Conservation (phyloP, 1,284 basidiomycete genomes). For the Cystobasidiaceae sp. region DNA sequence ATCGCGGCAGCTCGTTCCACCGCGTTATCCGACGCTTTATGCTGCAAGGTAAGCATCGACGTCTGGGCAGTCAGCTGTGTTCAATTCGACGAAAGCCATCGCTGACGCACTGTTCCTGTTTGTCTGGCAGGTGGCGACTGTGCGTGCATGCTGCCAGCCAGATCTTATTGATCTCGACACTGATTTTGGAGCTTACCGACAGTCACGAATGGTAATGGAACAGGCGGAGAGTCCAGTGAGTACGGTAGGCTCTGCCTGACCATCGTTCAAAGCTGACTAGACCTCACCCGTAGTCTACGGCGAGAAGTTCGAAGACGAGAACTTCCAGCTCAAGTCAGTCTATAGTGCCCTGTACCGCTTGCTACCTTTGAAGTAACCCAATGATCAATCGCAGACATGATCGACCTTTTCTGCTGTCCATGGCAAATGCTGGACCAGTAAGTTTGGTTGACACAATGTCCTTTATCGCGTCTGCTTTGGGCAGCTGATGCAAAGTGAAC, state of each 20-base stretch:
- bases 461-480: background rate
- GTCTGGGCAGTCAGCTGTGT: too few species aligned
- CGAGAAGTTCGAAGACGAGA: slow-evolving; percentile 50
- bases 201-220: slow-evolving; percentile 38
- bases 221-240: slow-evolving; percentile 35
- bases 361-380: slow-evolving; percentile 29
- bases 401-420: slow-evolving; percentile 74
- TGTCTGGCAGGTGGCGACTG: slow-evolving; percentile 1
- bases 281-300: slow-evolving; percentile 47
- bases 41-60: slow-evolving; percentile 62
- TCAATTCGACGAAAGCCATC: too few species aligned
- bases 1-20: slow-evolving; percentile 48
- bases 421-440: slow-evolving; percentile 65
- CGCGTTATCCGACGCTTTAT: slow-evolving; percentile 60
- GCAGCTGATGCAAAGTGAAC: background rate
- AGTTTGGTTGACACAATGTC: slow-evolving; percentile 3
- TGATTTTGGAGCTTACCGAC: background rate
- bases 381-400: slow-evolving; percentile 49
- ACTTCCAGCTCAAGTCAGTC: slow-evolving; percentile 31
- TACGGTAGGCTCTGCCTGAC: too few species aligned
- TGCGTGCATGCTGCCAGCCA: background rate
- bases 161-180: background rate
- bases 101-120: background rate
- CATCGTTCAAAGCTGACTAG: too few species aligned
- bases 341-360: background rate